Percentiles rank a stretch among this genome's conserved stretches.
These are phyloP conservation scores for Trichophyton verrucosum DNA, from an alignment of 2,329 filamentous ascomycete genomes.

Conservation along the genomic window DNA sequence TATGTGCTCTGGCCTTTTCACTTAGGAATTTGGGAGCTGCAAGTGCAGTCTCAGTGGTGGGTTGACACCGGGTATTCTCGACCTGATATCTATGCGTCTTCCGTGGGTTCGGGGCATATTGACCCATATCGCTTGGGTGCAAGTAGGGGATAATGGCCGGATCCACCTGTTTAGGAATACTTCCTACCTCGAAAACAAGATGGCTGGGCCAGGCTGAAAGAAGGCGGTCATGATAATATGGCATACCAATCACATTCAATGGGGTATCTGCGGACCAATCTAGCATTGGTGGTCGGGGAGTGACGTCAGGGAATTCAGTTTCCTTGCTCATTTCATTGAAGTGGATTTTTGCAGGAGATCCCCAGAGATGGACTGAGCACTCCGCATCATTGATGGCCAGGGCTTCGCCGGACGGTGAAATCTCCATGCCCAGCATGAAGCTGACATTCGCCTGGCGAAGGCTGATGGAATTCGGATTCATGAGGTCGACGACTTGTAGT, in stretches of 20 bases:
- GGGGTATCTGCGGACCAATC: conserved; percentile 67
- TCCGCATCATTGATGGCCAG: conserved; percentile 70
- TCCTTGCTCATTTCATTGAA: conserved; percentile 73
- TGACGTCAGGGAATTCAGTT: conserved; percentile 61
- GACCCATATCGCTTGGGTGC: conserved; percentile 58
- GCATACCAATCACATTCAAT: conserved; percentile 75
- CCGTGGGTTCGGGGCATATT: conserved; percentile 64
- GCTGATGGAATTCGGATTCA: conserved; percentile 81
- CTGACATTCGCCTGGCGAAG: conserved; percentile 71
- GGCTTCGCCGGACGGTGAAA: conserved; percentile 78
- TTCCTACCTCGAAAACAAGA: conserved; percentile 71
- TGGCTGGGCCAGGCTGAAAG: conserved; percentile 84
- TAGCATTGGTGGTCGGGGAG: conserved; percentile 49
- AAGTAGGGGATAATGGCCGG: conserved; percentile 55
- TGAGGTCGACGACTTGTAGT: conserved; percentile 88
- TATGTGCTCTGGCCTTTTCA: conserved; percentile 65
- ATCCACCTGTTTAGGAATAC: conserved; percentile 65
- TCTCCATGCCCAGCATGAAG: conserved; percentile 67
- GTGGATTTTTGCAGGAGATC: conserved; percentile 69
- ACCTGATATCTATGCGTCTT: conserved; percentile 68
- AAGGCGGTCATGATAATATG: conserved; percentile 78
- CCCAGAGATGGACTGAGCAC: conserved; percentile 74
- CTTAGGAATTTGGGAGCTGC: conserved; percentile 85
- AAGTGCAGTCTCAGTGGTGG: conserved; percentile 48
- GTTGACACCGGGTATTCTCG: conserved; percentile 57